These are phyloP conservation scores for Solanum chiquidenum DNA, from an alignment of 257 asterid species.

Conservation along the genomic window DNA sequence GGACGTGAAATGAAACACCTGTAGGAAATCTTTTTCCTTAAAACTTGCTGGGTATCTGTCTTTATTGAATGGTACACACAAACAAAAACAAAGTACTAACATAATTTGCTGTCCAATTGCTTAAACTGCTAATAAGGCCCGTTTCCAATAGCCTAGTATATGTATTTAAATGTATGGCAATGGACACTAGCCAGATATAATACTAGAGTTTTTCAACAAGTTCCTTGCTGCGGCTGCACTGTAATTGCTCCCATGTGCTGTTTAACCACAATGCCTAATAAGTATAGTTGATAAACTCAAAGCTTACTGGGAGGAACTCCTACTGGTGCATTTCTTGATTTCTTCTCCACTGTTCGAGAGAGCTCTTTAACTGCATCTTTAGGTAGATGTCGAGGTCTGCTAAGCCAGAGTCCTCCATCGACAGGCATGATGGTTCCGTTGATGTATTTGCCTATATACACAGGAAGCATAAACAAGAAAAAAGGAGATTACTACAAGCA, in stretches of 20 bases:
- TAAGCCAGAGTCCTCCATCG: conserved; percentile 84
- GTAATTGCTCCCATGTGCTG: neutral
- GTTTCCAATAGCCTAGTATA: neutral
- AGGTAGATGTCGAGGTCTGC: conserved; percentile 47
- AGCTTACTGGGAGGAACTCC: conserved; percentile 70
- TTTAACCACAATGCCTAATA: neutral
- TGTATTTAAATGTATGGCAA: neutral
- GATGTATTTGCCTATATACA: conserved; percentile 51
- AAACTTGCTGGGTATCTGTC: neutral
- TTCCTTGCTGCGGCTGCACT: neutral
- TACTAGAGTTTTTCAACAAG: neutral
- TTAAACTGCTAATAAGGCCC: neutral
- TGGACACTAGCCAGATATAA: neutral
- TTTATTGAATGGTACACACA: neutral
- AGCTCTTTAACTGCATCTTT: conserved; percentile 60
- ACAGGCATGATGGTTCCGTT: conserved; percentile 56
- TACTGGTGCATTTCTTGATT: conserved; percentile 50
- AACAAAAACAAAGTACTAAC: neutral
- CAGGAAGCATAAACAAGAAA: neutral
- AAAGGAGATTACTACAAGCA: neutral
- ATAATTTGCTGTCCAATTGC: neutral
- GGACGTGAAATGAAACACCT: neutral
- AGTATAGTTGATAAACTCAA: neutral
- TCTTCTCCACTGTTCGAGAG: conserved; percentile 60
- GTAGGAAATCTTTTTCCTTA: neutral